Percentiles rank a stretch among this genome's conserved stretches.
Conservation (phyloP, 2,329 filamentous ascomycete genomes). For the Pseudodiploospora longispora region DNA sequence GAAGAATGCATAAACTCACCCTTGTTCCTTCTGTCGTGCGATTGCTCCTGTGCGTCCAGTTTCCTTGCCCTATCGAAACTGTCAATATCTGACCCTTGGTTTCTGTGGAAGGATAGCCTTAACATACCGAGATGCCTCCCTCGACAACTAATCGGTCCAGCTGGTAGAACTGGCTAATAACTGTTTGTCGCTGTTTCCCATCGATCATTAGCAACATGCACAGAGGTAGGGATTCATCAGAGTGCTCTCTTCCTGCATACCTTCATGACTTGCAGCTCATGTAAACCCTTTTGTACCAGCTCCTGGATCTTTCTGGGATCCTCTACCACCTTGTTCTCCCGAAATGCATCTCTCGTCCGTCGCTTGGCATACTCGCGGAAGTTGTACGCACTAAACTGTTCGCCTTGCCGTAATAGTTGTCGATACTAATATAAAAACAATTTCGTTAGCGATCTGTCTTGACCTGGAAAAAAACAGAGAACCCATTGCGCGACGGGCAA, state of each 20-base stretch:
- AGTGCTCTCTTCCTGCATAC: slow-evolving; percentile 36
- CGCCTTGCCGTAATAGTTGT: slow-evolving; percentile 76
- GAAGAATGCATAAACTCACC: slow-evolving; percentile 41
- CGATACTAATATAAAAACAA: slow-evolving; percentile 58
- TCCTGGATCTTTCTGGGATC: slow-evolving; percentile 78
- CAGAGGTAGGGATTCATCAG: too few relatives aligned
- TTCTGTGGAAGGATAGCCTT: not conserved
- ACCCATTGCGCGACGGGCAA: too few relatives aligned
- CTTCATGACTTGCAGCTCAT: slow-evolving; percentile 85
- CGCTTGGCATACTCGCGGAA: slow-evolving; percentile 95
- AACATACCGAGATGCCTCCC: slow-evolving; percentile 63
- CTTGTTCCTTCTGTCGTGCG: slow-evolving; percentile 68
- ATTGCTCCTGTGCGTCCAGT: slow-evolving; percentile 58
- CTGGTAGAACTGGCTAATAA: slow-evolving; percentile 92
- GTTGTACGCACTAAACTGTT: slow-evolving; percentile 89
- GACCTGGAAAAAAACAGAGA: too few relatives aligned
- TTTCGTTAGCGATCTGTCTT: too few relatives aligned
- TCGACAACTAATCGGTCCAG: slow-evolving; percentile 88
- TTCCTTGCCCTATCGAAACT: slow-evolving; percentile 55
- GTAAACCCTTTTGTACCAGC: slow-evolving; percentile 78
- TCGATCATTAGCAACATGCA: slow-evolving; percentile 2
- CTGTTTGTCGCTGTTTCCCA: slow-evolving; percentile 70
- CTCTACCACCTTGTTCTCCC: slow-evolving; percentile 64
- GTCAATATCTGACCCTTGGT: not conserved
- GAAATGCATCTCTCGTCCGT: slow-evolving; percentile 83